These are phyloP conservation scores for Aspergillus ostianus DNA, from an alignment of 495 filamentous ascomycete species.

Conservation along the genomic window DNA sequence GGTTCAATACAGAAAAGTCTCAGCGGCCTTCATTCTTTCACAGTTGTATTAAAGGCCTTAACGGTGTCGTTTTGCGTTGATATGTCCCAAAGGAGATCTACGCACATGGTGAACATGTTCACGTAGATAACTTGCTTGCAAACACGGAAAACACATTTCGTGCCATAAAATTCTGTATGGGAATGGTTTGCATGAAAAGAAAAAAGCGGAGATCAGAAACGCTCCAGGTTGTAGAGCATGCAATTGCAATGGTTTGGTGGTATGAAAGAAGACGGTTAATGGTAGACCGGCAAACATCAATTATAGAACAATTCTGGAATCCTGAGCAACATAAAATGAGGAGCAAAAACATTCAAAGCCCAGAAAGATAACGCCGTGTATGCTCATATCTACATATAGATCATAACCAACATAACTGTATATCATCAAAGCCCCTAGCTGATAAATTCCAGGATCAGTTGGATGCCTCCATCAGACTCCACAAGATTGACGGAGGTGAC, in stretches of 20 bases:
- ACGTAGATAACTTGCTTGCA: neutral
- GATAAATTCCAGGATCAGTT: conserved; percentile 24
- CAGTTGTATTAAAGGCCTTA: neutral
- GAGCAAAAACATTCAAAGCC: conserved; percentile 21
- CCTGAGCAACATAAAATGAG: neutral
- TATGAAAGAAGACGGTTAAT: neutral
- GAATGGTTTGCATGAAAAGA: neutral
- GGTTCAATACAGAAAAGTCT: neutral
- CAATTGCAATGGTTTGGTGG: neutral
- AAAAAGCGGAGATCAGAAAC: neutral
- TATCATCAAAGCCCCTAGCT: conserved; percentile 38
- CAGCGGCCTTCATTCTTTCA: neutral
- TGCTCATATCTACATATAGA: conserved; percentile 51
- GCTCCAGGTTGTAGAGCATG: neutral
- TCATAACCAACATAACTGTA: conserved; percentile 37
- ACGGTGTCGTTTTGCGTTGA: neutral
- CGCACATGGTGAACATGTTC: neutral
- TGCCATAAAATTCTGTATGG: neutral
- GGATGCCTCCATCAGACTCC: conserved; percentile 28
- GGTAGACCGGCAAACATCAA: conserved; percentile 15
- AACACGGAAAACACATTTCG: neutral
- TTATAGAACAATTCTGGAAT: conserved; percentile 18
- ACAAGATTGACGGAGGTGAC: conserved; percentile 18
- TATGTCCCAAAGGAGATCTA: neutral
- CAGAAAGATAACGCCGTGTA: conserved; percentile 39